Conservation (phyloP, 2,329 filamentous ascomycete species). For the Calonectria pauciramosa region DNA sequence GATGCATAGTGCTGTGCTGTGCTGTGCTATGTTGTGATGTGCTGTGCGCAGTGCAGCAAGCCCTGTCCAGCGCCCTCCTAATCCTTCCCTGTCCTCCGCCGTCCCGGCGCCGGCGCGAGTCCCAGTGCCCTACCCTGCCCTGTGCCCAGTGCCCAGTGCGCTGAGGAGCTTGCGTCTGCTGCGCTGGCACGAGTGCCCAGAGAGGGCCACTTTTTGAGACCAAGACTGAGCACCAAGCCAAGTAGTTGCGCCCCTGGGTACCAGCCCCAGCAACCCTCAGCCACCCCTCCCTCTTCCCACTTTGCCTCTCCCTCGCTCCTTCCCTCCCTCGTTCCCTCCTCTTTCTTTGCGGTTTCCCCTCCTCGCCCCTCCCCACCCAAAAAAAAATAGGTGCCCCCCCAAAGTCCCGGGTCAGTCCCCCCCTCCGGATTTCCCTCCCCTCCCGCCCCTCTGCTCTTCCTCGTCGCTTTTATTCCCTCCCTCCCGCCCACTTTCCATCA, state of each 20-base stretch:
- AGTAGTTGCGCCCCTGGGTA: conserved; percentile 24
- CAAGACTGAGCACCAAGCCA: conserved; percentile 16
- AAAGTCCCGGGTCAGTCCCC: conserved; percentile 41
- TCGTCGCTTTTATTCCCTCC: conserved; percentile 48
- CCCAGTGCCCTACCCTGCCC: conserved; percentile 17
- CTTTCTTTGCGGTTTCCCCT: conserved; percentile 43
- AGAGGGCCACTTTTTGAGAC: conserved; percentile 36
- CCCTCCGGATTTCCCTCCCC: conserved; percentile 45
- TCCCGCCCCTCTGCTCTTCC: conserved; percentile 47
- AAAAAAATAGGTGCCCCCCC: conserved; percentile 43
- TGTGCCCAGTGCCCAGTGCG: conserved; percentile 21
- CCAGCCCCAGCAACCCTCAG: conserved; percentile 45
- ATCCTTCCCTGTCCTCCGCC: neutral
- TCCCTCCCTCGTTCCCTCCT: conserved; percentile 40
- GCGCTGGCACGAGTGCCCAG: conserved; percentile 48
- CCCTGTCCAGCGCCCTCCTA: neutral
- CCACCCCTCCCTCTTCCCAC: conserved; percentile 46
- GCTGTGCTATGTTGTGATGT: conserved; percentile 24
- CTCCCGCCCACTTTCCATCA: conserved; percentile 43
- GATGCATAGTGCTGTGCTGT: conserved; percentile 38
- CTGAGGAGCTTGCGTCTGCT: conserved; percentile 30
- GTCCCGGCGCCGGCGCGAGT: conserved; percentile 19
- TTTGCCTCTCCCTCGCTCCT: conserved; percentile 33
- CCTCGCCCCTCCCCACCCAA: conserved; percentile 45
- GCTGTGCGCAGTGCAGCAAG: conserved; percentile 14